Percentiles rank a stretch among this genome's conserved stretches.
Conservation (phyloP, 345 rosid species). For the Clausena lansium region DNA sequence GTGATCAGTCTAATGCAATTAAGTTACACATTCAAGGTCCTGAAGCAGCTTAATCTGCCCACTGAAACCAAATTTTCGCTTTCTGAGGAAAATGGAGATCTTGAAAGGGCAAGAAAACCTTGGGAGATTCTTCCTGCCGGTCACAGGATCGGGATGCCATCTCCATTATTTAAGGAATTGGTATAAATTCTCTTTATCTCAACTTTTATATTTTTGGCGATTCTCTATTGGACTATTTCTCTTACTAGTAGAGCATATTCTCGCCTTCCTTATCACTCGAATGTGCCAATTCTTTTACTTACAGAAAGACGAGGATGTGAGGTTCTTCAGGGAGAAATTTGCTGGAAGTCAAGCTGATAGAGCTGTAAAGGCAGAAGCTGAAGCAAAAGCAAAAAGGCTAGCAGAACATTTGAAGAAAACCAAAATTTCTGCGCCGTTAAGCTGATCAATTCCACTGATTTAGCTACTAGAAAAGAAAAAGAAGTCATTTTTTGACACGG, state of each 20-base stretch:
- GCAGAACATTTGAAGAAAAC: slow-evolving; percentile 25
- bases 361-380: slow-evolving; percentile 29
- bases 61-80: slow-evolving; percentile 27
- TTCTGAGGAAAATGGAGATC: slow-evolving; percentile 29
- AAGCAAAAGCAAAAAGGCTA: neutral
- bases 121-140: slow-evolving; percentile 37
- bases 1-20: neutral
- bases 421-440: neutral
- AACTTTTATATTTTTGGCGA: neutral
- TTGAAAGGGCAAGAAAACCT: slow-evolving; percentile 30
- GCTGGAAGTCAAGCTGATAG: slow-evolving; percentile 36
- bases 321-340: slow-evolving; percentile 32
- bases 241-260: neutral
- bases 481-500: neutral
- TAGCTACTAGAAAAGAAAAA: neutral
- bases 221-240: neutral
- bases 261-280: neutral
- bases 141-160: slow-evolving; percentile 34
- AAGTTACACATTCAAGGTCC: slow-evolving; percentile 5
- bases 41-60: slow-evolving; percentile 36
- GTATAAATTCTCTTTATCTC: neutral
- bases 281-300: neutral
- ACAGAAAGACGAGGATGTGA: slow-evolving; percentile 35
- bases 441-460: neutral
- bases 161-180: slow-evolving; percentile 40